Evolutionary conservation across 108 stramenopile species (phyloP), one percentile per base, ranked within the genome.

Genomic region (Epipyxis sp.): DNA sequence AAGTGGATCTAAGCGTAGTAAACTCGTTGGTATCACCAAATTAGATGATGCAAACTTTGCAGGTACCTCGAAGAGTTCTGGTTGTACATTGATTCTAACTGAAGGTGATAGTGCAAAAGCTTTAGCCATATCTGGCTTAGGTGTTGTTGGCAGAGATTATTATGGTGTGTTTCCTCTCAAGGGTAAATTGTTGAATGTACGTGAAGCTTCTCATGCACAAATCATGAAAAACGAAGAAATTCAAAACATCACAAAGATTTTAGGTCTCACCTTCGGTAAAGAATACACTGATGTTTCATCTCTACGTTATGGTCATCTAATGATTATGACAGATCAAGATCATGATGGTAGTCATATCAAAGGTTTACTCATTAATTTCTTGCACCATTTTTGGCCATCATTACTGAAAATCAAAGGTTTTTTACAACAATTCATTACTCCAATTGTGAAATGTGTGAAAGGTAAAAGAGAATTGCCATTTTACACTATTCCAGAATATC

Each of bases 251-350:
- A 92, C 97, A 32, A 91, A 95, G 62, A 99, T 99, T 69, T 86
- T 99, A 80, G 99, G 99, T 13, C 91, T 99, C 34, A 95, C 95
- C 82, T 94, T 92, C 74, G 93, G 91, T 35, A 88, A 78, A 57
- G 76, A 65, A 0, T 99, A 99, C 89, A 81, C 85, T 42, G 88
- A 94, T 79, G 85, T 95, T 79, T 94, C 94, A 84, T 68, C 76
- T 61, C 93, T 99, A 27, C 83, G 89, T 35, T 97, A 97, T 79
- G 98, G 98, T 13, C 96, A 97, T 80, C 80, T 97, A 59, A 94
- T 97, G 94, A 96, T 99, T 82, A 99, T 99, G 99, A 94, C 97
- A 0, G 99, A 99, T 90, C 99, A 99, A 87, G 99, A 99, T 86
- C 94, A 95, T 80, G 99, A 99, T 78, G 99, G 99, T 0, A 89